Conservation (phyloP, 2,329 filamentous ascomycete genomes). For the Harringtonia aguacate region DNA sequence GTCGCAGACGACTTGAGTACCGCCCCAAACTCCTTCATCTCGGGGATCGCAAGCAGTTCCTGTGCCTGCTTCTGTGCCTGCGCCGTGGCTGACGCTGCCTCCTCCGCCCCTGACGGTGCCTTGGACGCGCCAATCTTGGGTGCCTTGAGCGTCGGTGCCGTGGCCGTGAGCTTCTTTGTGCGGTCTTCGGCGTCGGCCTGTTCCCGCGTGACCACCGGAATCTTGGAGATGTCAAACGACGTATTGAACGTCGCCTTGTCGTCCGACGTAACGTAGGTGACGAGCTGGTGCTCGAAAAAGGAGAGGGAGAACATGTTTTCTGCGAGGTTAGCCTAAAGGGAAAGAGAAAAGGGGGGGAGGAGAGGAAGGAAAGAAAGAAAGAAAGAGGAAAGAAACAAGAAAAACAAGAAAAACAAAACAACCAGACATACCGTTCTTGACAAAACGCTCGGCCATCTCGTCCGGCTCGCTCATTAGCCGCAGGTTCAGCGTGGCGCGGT, state of each 20-base stretch:
- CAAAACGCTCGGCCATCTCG: constrained; percentile 74
- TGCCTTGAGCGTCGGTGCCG: constrained; percentile 87
- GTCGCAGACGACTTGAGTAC: constrained; percentile 83
- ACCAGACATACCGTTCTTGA: constrained; percentile 67
- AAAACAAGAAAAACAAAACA: neutral
- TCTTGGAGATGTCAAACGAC: constrained; percentile 82
- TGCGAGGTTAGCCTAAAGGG: constrained; percentile 27
- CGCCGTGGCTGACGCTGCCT: constrained; percentile 64
- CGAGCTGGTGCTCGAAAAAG: constrained; percentile 91
- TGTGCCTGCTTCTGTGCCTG: constrained; percentile 82
- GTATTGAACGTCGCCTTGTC: constrained; percentile 74
- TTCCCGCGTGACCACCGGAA: constrained; percentile 89
- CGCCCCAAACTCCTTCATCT: constrained; percentile 79
- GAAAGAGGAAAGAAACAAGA: too few relatives aligned
- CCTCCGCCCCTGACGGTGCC: constrained; percentile 55
- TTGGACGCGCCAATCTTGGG: constrained; percentile 73
- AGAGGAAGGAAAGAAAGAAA: too few relatives aligned
- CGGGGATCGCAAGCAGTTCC: constrained; percentile 78
- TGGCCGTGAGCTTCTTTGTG: constrained; percentile 91
- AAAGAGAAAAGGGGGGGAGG: too few relatives aligned
- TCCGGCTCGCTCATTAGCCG: constrained; percentile 88
- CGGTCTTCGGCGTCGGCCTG: constrained; percentile 93
- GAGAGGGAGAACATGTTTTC: constrained; percentile 93
- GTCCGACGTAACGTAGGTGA: constrained; percentile 92
- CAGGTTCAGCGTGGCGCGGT: constrained; percentile 87